These are phyloP conservation scores for Phytopythium aichiense DNA, from an alignment of 352 stramenopile species.

Conservation along the genomic window DNA sequence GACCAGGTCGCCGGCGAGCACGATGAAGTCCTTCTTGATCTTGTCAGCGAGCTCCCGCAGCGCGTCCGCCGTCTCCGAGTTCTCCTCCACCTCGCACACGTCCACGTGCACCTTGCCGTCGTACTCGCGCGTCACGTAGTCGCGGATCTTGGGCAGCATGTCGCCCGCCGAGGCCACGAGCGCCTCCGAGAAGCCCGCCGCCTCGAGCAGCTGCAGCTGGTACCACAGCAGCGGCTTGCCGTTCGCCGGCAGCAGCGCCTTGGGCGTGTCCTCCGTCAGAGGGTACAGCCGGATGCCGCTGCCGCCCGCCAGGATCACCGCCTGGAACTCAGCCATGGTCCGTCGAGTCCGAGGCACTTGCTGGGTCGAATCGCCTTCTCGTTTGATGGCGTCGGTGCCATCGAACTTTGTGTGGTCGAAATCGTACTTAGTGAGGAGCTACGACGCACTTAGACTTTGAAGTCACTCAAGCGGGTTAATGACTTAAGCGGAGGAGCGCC, in stretches of 20 bases:
- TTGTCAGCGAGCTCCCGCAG: constrained; percentile 65
- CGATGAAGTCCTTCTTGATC: constrained; percentile 82
- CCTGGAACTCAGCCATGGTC: constrained; percentile 79
- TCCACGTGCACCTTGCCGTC: constrained; percentile 80
- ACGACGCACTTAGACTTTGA: neutral
- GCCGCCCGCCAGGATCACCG: constrained; percentile 75
- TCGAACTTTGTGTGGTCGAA: neutral
- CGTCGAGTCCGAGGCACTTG: neutral
- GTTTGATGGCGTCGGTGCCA: neutral
- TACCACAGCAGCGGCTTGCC: constrained; percentile 75
- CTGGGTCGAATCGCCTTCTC: neutral
- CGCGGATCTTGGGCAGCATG: constrained; percentile 61
- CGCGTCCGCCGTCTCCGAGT: constrained; percentile 70
- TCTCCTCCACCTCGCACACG: constrained; percentile 66
- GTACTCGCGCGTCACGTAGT: constrained; percentile 76
- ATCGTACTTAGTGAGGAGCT: neutral
- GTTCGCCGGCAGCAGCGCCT: constrained; percentile 62
- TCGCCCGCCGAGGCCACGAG: constrained; percentile 61
- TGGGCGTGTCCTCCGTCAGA: constrained; percentile 74
- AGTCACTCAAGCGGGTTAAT: neutral
- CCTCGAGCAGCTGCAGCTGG: constrained; percentile 76
- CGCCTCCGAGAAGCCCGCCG: constrained; percentile 72
- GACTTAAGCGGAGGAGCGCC: neutral
- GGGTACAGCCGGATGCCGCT: constrained; percentile 77
- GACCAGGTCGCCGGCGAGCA: constrained; percentile 71